Conservation (phyloP, 2,329 filamentous ascomycete genomes). For the Calonectria multiphialidica region DNA sequence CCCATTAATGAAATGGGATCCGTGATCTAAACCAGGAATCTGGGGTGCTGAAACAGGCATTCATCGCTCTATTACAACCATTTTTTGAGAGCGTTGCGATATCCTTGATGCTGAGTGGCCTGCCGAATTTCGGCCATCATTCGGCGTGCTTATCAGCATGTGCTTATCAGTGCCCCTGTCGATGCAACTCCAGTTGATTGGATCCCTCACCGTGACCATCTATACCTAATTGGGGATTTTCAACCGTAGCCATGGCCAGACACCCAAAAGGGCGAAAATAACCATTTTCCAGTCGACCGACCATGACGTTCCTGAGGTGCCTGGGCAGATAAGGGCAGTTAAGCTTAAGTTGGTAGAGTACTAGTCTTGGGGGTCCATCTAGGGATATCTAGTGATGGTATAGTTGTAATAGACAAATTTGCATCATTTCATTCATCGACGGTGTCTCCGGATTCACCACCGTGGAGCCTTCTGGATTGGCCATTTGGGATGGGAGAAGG, state of each 20-base stretch:
- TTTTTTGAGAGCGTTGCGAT: neutral
- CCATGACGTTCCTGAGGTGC: neutral
- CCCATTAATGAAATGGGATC: neutral
- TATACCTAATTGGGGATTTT: conserved; percentile 8
- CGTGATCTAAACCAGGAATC: neutral
- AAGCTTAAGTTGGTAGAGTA: conserved; percentile 19
- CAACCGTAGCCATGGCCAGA: neutral
- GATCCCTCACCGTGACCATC: neutral
- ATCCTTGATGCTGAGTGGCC: neutral
- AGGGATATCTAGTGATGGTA: neutral
- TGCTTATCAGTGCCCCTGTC: conserved; percentile 14
- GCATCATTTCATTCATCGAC: neutral
- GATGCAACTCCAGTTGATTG: neutral
- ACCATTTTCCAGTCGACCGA: neutral
- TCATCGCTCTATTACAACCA: neutral
- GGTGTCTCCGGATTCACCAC: neutral
- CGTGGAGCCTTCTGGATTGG: too few relatives aligned
- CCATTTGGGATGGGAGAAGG: neutral
- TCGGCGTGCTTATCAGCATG: conserved; percentile 8
- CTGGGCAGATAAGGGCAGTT: conserved; percentile 5
- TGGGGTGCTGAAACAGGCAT: neutral
- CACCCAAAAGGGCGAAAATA: conserved; percentile 18
- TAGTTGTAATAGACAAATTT: neutral
- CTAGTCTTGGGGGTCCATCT: neutral
- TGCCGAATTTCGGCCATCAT: neutral